phyloP scores from a whole-genome alignment of 2,329 filamentous ascomycete genomes.

The Didymella sp. region DNA sequence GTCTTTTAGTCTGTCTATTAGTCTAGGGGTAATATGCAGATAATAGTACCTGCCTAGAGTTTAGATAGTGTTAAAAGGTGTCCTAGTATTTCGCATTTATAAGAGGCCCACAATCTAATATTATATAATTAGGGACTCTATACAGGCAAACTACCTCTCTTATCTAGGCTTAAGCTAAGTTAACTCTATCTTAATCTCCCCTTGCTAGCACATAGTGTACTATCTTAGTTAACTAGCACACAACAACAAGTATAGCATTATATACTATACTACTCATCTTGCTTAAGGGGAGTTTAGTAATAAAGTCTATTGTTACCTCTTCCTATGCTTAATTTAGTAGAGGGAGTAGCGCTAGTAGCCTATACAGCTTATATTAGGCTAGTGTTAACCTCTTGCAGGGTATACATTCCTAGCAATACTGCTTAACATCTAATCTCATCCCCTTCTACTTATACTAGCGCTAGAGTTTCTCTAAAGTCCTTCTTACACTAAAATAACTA shows the following conservation, averaged over 20 bases:
- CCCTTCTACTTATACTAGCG: neutral
- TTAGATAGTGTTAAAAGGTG: neutral
- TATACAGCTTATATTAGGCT: neutral
- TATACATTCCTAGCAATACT: neutral
- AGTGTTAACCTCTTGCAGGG: neutral
- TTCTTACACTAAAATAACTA: neutral
- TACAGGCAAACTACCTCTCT: neutral
- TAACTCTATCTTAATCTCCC: neutral
- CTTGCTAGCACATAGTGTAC: neutral
- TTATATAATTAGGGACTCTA: neutral
- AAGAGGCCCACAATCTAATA: neutral
- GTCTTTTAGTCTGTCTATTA: neutral
- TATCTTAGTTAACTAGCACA: neutral
- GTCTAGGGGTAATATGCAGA: neutral
- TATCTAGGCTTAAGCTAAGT: neutral
- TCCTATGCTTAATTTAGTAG: neutral
- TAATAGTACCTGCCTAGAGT: neutral
- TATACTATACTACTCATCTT: neutral
- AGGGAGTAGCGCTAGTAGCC: neutral
- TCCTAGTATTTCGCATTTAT: neutral
- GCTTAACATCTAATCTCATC: neutral
- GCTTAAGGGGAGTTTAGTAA: neutral
- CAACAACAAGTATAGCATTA: neutral
- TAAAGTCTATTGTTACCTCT: neutral
- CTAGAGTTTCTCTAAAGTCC: neutral